Base-by-base conservation (phyloP, 2,329 filamentous ascomycete species). In the Keithomyces neogunnii region DNA sequence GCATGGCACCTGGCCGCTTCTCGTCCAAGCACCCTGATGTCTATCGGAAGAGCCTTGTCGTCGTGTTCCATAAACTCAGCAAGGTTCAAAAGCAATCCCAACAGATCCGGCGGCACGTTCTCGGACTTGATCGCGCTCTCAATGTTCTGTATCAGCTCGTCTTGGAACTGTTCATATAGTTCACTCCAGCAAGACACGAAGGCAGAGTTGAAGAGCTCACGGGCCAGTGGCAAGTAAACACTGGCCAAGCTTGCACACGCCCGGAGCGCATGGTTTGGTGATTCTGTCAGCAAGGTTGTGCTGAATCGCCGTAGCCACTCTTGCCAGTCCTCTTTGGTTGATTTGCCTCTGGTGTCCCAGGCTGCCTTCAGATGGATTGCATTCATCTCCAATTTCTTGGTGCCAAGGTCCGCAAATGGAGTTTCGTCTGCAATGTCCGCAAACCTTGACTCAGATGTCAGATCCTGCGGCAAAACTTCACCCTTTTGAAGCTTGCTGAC, bases 61-160 rank as follows among this genome's bases (percentile, higher is more conserved):
- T 99, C 95, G 63, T 99, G 93, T 66, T 99, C 93, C 93, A 99
- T 99, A 67, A 99, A 99, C 66, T 99, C 93, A 28, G 93, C 93
- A 48, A 99, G 78, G 63, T 99, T 99, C 47, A 99, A 81, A 31
- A 99, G 76, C 47, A 96, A 86, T 54, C 96, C 92, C 7, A 99
- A 75, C 57, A 99, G 86, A 67, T 99, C 95, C 0, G 95, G 93
- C 0, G 93, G 92, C 10, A 99, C 95, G 60, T 96, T 92, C 49
- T 92, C 87, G 3, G 92, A 97, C 50, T 90, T 93, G 59, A 99
- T 87, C 1, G 95, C 93, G 55, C 88, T 89, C 67, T 99, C 93
- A 49, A 99, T 95, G 29, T 95, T 95, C 49, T 87, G 85, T 48
- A 99, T 95, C 40, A 99, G 80, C 66, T 99, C 93, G 48, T 99